phyloP scores from a whole-genome alignment of 2,329 filamentous ascomycete genomes.

The Tolypocladium tundrense region DNA sequence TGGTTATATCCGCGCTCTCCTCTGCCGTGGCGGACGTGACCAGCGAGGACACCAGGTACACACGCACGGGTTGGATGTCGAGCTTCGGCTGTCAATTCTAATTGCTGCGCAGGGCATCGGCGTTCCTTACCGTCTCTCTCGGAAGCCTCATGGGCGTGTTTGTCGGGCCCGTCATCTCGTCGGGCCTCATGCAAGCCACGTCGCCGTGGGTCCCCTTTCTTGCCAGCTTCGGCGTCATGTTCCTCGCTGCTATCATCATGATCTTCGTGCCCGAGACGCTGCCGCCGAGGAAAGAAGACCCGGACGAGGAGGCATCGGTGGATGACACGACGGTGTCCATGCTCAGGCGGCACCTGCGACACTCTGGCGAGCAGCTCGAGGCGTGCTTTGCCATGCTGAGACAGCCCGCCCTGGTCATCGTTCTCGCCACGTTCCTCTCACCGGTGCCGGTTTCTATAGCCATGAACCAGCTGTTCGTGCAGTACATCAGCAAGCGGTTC shows the following conservation, averaged over 20 bases:
- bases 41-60: not conserved
- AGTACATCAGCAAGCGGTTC: conserved; percentile 16
- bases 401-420: conserved; percentile 1
- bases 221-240: conserved; percentile 1
- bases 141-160: conserved; percentile 3
- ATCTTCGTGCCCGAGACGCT: conserved; percentile 5
- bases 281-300: not conserved
- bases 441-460: conserved; percentile 7
- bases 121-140: conserved; percentile 2
- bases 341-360: not conserved
- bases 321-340: not conserved
- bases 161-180: conserved; percentile 4
- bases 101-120: not conserved
- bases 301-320: not conserved
- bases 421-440: conserved; percentile 8
- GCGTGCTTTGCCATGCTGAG: conserved; percentile 2
- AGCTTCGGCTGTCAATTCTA: not conserved
- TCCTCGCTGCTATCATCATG: not conserved
- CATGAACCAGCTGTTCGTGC: conserved; percentile 9
- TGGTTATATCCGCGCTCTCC: conserved; percentile 9
- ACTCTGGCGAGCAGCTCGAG: not conserved
- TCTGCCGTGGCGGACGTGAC: conserved; percentile 11
- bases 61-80: not conserved
- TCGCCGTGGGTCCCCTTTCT: conserved; percentile 4
- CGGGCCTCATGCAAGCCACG: conserved; percentile 3